phyloP scores from a whole-genome alignment of 2,329 filamentous ascomycete genomes.

The Xylariaceae sp. region DNA sequence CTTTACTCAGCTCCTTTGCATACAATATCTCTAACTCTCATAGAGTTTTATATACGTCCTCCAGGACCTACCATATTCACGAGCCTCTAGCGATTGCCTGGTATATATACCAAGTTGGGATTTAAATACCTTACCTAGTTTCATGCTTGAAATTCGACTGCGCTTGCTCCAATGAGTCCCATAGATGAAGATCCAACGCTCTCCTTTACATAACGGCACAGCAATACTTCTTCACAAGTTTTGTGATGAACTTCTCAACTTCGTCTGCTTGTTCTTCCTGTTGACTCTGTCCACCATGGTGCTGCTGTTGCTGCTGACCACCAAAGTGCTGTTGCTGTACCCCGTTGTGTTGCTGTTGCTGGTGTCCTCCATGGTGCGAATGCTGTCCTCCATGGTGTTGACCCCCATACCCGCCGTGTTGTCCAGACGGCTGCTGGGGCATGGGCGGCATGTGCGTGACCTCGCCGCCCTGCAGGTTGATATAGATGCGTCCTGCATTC shows the following conservation, averaged over 20 bases:
- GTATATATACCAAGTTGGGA: too few relatives aligned
- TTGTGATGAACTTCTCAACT: constrained; percentile 14
- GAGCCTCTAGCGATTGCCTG: too few relatives aligned
- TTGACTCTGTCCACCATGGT: constrained; percentile 16
- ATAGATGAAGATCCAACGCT: background rate
- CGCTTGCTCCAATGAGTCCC: background rate
- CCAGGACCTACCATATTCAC: too few relatives aligned
- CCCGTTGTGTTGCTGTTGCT: constrained; percentile 33
- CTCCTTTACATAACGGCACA: constrained; percentile 19
- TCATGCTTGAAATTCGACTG: constrained; percentile 1
- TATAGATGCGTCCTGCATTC: constrained; percentile 87
- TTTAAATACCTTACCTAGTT: too few relatives aligned
- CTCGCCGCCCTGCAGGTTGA: constrained; percentile 79
- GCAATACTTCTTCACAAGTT: constrained; percentile 23
- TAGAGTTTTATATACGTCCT: too few relatives aligned
- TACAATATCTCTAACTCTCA: too few relatives aligned
- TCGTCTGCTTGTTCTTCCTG: constrained; percentile 13
- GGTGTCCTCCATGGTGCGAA: constrained; percentile 42
- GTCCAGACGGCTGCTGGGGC: constrained; percentile 46
- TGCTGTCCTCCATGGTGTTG: constrained; percentile 40
- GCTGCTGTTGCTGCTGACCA: constrained; percentile 48
- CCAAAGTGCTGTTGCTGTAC: constrained; percentile 18
- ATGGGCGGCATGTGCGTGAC: constrained; percentile 57
- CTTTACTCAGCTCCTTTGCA: too few relatives aligned
- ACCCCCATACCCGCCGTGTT: constrained; percentile 45